Conservation (phyloP, 345 rosid genomes). For the Gossypium herbaceum region DNA sequence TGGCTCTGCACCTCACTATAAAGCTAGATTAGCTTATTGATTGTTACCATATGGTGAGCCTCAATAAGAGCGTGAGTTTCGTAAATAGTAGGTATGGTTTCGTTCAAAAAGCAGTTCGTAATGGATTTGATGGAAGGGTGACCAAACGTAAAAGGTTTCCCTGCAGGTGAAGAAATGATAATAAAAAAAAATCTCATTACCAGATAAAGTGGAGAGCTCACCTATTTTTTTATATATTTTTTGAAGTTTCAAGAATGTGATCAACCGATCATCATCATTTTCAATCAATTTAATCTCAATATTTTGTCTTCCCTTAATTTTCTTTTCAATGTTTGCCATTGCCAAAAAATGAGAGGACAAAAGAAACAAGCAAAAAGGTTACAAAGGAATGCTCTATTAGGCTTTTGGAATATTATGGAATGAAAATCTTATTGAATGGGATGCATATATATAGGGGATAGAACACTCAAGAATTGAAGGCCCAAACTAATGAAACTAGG, state of each 20-base stretch:
- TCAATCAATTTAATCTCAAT: conserved; percentile 28
- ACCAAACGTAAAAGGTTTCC: conserved; percentile 33
- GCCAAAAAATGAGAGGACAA: neutral
- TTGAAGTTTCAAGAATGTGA: conserved; percentile 26
- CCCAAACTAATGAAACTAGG: neutral
- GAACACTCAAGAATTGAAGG: neutral
- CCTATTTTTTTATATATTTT: conserved; percentile 40
- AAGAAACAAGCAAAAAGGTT: neutral
- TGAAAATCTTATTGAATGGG: neutral
- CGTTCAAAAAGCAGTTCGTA: conserved; percentile 17
- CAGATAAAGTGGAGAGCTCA: conserved; percentile 30
- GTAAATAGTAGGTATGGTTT: neutral
- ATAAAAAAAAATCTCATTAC: conserved; percentile 20
- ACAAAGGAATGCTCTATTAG: neutral
- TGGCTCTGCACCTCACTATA: neutral
- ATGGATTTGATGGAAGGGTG: conserved; percentile 30
- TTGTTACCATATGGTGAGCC: conserved; percentile 25
- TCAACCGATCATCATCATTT: conserved; percentile 17
- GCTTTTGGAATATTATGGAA: neutral
- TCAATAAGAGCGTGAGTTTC: conserved; percentile 22
- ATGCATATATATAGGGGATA: neutral
- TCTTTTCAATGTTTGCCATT: neutral
- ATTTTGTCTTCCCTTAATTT: conserved; percentile 28
- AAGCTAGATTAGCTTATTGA: conserved; percentile 14
- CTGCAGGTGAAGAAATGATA: conserved; percentile 30